Evolutionary conservation across 2,329 filamentous ascomycete species (phyloP).

Genomic region (Ophiostoma novo-ulmi): DNA sequence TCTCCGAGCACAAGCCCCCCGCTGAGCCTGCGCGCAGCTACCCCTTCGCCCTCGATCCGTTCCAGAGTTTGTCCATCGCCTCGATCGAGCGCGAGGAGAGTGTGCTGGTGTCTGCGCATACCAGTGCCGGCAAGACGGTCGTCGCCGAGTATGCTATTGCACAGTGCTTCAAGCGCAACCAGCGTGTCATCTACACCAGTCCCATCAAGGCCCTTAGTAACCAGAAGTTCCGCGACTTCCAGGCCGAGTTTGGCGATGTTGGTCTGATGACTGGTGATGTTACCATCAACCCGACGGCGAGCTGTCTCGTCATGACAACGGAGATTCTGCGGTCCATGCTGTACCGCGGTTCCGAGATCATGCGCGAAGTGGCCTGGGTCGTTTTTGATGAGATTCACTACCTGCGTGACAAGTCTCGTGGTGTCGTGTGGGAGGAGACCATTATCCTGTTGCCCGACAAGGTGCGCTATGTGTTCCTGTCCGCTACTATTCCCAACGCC

Average conservation of each 20-base stretch:
- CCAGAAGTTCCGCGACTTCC: slow-evolving; percentile 97
- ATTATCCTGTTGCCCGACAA: slow-evolving; percentile 98
- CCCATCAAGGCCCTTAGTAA: slow-evolving; percentile 98
- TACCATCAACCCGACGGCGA: slow-evolving; percentile 97
- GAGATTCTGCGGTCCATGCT: slow-evolving; percentile 99
- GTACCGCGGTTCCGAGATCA: slow-evolving; percentile 96
- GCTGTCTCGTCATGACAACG: slow-evolving; percentile 97
- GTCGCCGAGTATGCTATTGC: slow-evolving; percentile 98
- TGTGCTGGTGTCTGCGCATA: slow-evolving; percentile 93
- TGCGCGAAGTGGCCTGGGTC: slow-evolving; percentile 98
- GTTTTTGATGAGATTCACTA: slow-evolving; percentile 99
- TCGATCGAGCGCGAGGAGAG: slow-evolving; percentile 96
- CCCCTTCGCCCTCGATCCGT: slow-evolving; percentile 90
- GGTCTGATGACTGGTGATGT: slow-evolving; percentile 99
- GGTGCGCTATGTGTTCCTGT: slow-evolving; percentile 96
- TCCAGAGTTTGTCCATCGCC: slow-evolving; percentile 89
- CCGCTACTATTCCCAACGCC: slow-evolving; percentile 95
- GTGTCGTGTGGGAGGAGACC: slow-evolving; percentile 98
- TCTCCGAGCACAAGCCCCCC: slow-evolving; percentile 88
- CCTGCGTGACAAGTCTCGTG: slow-evolving; percentile 86
- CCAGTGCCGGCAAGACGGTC: slow-evolving; percentile 95
- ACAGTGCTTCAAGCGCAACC: slow-evolving; percentile 93
- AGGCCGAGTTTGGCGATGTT: slow-evolving; percentile 91
- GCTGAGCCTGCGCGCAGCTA: slow-evolving; percentile 77
- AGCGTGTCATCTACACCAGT: slow-evolving; percentile 98